Base-by-base conservation (phyloP, 495 filamentous ascomycete species). In the Cetradonia linearis region DNA sequence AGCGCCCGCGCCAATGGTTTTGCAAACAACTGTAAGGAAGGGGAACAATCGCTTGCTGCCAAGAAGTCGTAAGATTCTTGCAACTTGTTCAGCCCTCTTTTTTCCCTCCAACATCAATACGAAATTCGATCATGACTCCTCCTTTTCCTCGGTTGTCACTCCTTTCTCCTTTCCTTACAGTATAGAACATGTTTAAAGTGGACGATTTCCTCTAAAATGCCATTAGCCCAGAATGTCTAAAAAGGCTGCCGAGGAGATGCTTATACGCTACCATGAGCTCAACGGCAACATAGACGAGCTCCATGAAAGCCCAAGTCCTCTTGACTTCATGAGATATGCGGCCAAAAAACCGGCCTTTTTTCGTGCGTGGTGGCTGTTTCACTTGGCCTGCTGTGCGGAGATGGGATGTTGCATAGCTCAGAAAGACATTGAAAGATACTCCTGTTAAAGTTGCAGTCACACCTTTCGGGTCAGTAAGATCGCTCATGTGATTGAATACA, bases 251-350 rank as follows among this genome's bases (percentile, higher is more conserved):
- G 49, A 34, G 2, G 53, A 60, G 20, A 49, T 65, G 42, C 36
- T 65, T 10, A 40, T 30, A 23, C 47, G 49, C 40, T 89, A 88
- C 72, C 77, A 86, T 64, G 85, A 87, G 59, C 75, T 90, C 48
- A 90, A 90, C 67, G 66, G 72, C 42, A 60, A 72, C 25, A 76
- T 89, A 49, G 76, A 82, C 49, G 78, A 81, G 53, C 72, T 88
- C 5, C 38, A 72, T n/a, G 74, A 80, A 34, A 76, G 80, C 40
- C 87, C 87, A 2, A 85, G 79, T 37, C 76, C 87, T 0, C 75
- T 90, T 9, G 83, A 88, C 66, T 90, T 90, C 68, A 82, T 88
- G 79, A 76, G 83, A 61, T 83, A 80, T 70, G 85, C 87, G 18
- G 73, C 81, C 34, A 73, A 67, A 20, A n/a, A 90, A 90, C 63